Evolutionary conservation across 345 rosid genomes (phyloP).

Genomic region (rapeseed (Brassica napus)): DNA sequence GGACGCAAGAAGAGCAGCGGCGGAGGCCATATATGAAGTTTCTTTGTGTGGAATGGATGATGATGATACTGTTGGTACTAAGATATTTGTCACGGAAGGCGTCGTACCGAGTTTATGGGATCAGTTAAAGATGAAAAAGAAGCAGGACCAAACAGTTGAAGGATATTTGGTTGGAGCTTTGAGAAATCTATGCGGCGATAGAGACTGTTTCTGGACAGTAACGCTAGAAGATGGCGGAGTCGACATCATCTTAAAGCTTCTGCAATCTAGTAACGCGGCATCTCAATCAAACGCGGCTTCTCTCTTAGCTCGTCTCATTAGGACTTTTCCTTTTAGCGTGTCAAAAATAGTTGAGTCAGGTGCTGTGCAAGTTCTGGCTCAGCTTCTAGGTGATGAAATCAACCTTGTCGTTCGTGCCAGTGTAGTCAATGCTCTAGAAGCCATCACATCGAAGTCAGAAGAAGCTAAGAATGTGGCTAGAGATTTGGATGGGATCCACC

Average conservation of each 20-base stretch:
- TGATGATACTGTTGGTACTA: conserved; percentile 80
- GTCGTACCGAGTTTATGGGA: conserved; percentile 86
- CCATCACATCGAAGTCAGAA: conserved; percentile 66
- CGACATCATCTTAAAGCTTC: conserved; percentile 66
- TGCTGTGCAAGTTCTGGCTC: conserved; percentile 66
- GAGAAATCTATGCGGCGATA: conserved; percentile 81
- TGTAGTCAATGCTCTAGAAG: conserved; percentile 82
- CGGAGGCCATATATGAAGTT: conserved; percentile 81
- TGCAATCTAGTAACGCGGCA: conserved; percentile 71
- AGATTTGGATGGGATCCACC: conserved; percentile 65
- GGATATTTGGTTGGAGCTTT: conserved; percentile 85
- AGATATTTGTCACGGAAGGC: conserved; percentile 83
- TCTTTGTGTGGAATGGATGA: conserved; percentile 68
- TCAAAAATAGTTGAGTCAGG: conserved; percentile 73
- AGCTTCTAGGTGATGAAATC: conserved; percentile 57
- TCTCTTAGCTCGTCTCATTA: conserved; percentile 74
- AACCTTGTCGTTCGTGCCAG: conserved; percentile 65
- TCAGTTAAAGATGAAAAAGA: conserved; percentile 57
- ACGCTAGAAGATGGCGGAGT: conserved; percentile 75
- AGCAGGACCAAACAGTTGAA: conserved; percentile 72
- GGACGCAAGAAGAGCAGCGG: conserved; percentile 77
- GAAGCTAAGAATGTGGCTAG: conserved; percentile 59
- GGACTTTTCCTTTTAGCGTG: conserved; percentile 63
- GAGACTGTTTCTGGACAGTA: conserved; percentile 71
- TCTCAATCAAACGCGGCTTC: conserved; percentile 89